Percentiles rank a stretch among this genome's conserved stretches.
Evolutionary conservation across 2,329 filamentous ascomycete species (phyloP).

Genomic region (Phialocephala subalpina): DNA sequence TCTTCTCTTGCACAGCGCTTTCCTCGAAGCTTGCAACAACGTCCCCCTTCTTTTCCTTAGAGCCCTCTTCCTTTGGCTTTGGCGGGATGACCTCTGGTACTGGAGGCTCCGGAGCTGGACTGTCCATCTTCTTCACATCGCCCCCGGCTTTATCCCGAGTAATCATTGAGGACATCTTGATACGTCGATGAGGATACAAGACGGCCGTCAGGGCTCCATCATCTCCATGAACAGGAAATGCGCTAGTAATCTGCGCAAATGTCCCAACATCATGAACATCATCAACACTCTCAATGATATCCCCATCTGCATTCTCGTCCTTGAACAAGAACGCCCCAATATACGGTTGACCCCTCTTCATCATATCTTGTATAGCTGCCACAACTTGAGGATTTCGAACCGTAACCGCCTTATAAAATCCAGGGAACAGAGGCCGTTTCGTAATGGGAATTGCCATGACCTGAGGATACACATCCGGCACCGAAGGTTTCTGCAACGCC

Average conservation of each 20-base stretch:
- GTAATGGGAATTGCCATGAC: constrained; percentile 97
- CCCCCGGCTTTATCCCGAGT: constrained; percentile 60
- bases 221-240: constrained; percentile 89
- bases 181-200: constrained; percentile 93
- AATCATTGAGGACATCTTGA: constrained; percentile 85
- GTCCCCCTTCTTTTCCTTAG: constrained; percentile 82
- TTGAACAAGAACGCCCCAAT: constrained; percentile 97
- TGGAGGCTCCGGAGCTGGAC: constrained; percentile 50
- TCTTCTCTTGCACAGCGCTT: constrained; percentile 66
- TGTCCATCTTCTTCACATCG: constrained; percentile 60
- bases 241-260: constrained; percentile 97
- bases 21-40: constrained; percentile 98
- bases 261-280: constrained; percentile 97
- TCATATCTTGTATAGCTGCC: constrained; percentile 92
- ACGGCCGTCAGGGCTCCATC: constrained; percentile 89
- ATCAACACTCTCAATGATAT: constrained; percentile 87
- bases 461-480: constrained; percentile 96
- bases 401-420: constrained; percentile 98
- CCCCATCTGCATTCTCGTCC: constrained; percentile 92
- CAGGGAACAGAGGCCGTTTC: constrained; percentile 91
- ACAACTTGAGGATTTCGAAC: constrained; percentile 93
- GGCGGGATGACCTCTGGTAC: constrained; percentile 66
- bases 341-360: constrained; percentile 96
- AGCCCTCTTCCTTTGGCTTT: constrained; percentile 61
- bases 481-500: constrained; percentile 83